Evolutionary conservation across 2,329 filamentous ascomycete genomes (phyloP).

Genomic region (Cryphonectria nitschkei): DNA sequence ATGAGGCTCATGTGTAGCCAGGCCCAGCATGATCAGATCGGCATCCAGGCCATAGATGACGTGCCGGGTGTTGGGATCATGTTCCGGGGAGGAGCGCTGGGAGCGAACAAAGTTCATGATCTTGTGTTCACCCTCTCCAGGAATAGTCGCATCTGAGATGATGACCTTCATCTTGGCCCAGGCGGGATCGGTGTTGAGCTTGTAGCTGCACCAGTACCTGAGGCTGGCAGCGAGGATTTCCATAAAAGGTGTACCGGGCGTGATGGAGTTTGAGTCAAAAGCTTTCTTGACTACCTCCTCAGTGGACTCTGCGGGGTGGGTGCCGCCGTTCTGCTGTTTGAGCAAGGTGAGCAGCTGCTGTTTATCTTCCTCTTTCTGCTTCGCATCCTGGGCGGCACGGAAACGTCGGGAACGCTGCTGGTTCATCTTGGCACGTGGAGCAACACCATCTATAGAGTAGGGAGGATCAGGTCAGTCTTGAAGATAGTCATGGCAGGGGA

Average conservation of each 20-base stretch:
- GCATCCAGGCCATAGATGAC: constrained; percentile 98
- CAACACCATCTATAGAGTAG: constrained; percentile 76
- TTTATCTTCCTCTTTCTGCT: constrained; percentile 91
- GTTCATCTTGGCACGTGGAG: constrained; percentile 98
- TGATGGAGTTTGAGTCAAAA: constrained; percentile 87
- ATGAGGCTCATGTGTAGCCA: constrained; percentile 96
- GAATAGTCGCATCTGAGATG: constrained; percentile 96
- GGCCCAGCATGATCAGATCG: constrained; percentile 96
- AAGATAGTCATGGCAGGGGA: constrained; percentile 1
- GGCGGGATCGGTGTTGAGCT: constrained; percentile 92
- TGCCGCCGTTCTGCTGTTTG: constrained; percentile 74
- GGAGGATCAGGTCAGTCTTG: constrained; percentile 34
- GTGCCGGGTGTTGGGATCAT: constrained; percentile 95
- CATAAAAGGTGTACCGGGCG: constrained; percentile 98
- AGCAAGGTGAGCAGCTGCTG: constrained; percentile 84
- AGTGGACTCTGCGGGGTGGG: constrained; percentile 62
- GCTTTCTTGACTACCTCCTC: constrained; percentile 78
- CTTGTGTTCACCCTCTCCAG: constrained; percentile 98
- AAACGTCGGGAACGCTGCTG: constrained; percentile 97
- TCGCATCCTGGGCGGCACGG: constrained; percentile 89
- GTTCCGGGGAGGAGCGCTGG: constrained; percentile 85
- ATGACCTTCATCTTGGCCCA: constrained; percentile 98
- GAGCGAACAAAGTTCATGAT: constrained; percentile 99
- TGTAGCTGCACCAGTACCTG: constrained; percentile 97
- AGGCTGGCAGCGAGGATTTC: constrained; percentile 87